Evolutionary conservation across 2,329 filamentous ascomycete species (phyloP), one percentile per base, ranked within the genome.

Genomic region (Aureobasidium leucospermi): DNA sequence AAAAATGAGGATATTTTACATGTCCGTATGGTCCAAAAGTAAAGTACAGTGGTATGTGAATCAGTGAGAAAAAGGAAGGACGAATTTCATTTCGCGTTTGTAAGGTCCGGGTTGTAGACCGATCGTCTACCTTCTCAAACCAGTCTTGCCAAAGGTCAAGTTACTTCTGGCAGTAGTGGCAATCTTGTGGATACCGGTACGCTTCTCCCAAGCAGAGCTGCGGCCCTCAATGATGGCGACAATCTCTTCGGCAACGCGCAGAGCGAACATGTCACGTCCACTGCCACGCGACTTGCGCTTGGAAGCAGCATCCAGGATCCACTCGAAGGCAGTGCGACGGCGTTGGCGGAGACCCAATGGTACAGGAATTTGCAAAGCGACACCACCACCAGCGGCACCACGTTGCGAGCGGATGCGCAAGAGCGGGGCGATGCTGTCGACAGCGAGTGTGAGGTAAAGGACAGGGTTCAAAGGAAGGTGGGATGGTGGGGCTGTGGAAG

Each of bases 401-500:
- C 85, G 85, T 67, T 90, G 82, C 62, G 82, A 82, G 58, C 85
- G 84, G 69, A 99, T 86, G 65, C 88, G 87, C 69, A 99, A 79
- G 15, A 99, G 81, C 9, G 94, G 94, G 1, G 92, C 90, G 28
- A 99, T 87, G 9, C 90, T 95, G 79, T 99, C 94, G 68, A 99
- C 86, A 34, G 92, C 91, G 34, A 95, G 81, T 11, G 88, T 90
- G 49, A 99, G 85, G 77, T 97, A 99, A 58, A 89, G 82, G 58
- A 95, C 81, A 1, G 94, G 94, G 74, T 96, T 89, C 34, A 96
- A 84, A 2, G 94, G 91, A 9, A 99, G 86, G 67, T 93, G 86
- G 4, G 82, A 78, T 28, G 89, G 79, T 1, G 91, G 89, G 1
- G 92, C 90, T 62, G 69, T 47, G 11, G 19, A 19, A 29, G 34